These are phyloP conservation scores for Rhizomucor miehei DNA, from an alignment of 371 early-diverging fungal genomes.

Conservation along the genomic window DNA sequence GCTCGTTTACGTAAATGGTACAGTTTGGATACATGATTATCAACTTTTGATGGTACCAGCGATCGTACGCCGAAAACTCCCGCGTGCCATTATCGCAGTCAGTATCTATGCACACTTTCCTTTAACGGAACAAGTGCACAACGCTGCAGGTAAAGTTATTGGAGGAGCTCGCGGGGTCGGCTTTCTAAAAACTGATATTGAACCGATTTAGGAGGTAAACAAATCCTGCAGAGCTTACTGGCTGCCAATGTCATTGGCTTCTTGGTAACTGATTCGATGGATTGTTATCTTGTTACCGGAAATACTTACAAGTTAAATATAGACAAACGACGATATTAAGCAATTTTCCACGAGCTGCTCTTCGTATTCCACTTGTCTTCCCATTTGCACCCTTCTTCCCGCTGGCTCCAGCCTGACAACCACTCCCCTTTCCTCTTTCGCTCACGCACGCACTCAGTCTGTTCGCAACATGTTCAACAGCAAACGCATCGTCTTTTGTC, in stretches of 20 bases:
- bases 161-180: background rate
- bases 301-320: background rate
- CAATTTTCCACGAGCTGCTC: background rate
- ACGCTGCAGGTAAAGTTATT: background rate
- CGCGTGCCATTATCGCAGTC: slow-evolving; percentile 87
- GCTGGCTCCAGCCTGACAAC: background rate
- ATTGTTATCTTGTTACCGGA: too few relatives aligned
- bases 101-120: slow-evolving; percentile 98
- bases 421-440: background rate
- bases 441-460: background rate
- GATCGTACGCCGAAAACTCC: slow-evolving; percentile 74
- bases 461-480: slow-evolving; percentile 13
- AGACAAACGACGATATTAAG: background rate
- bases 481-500: slow-evolving; percentile 18
- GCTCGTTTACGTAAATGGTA: slow-evolving; percentile 11
- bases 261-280: slow-evolving; percentile 3
- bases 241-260: slow-evolving; percentile 16
- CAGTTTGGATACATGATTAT: slow-evolving; percentile 98
- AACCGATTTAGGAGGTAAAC: slow-evolving; percentile 4
- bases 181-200: background rate
- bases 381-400: slow-evolving; percentile 1
- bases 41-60: slow-evolving; percentile 93
- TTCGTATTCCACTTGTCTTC: background rate
- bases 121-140: slow-evolving; percentile 4
- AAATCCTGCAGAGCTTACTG: slow-evolving; percentile 10